phyloP scores from a whole-genome alignment of 2,329 filamentous ascomycete species.

The Fusarium sp. region DNA sequence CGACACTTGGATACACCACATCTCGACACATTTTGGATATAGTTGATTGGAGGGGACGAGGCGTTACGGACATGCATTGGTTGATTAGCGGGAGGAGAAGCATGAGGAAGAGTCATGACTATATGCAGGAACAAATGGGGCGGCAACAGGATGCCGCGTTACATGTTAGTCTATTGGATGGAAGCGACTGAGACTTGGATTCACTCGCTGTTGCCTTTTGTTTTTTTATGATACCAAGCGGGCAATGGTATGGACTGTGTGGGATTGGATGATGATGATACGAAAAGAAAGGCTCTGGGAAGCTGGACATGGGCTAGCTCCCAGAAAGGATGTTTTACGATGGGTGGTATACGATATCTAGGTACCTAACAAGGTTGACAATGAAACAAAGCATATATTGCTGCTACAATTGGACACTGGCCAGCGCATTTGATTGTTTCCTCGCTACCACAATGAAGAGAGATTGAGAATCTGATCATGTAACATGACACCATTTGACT shows the following conservation, averaged over 20 bases:
- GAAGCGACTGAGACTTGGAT: constrained; percentile 33
- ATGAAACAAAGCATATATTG: constrained; percentile 5
- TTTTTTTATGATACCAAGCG: constrained; percentile 43
- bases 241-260: constrained; percentile 41
- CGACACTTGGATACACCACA: constrained; percentile 49
- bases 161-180: constrained; percentile 26
- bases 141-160: constrained; percentile 28
- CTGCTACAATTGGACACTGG: background rate
- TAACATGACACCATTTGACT: constrained; percentile 7
- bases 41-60: constrained; percentile 32
- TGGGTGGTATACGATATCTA: constrained; percentile 24
- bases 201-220: constrained; percentile 41
- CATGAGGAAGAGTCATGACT: constrained; percentile 27
- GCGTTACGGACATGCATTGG: constrained; percentile 39
- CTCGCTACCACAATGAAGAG: background rate
- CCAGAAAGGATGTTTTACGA: constrained; percentile 25
- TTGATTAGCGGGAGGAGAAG: constrained; percentile 24
- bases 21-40: constrained; percentile 43
- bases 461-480: constrained; percentile 1
- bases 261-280: constrained; percentile 24
- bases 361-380: constrained; percentile 13
- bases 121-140: constrained; percentile 46
- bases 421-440: background rate
- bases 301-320: constrained; percentile 47
- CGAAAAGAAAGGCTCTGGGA: constrained; percentile 46